Base-by-base conservation (phyloP, 148 eudicot species). In the Camellia sinensis region DNA sequence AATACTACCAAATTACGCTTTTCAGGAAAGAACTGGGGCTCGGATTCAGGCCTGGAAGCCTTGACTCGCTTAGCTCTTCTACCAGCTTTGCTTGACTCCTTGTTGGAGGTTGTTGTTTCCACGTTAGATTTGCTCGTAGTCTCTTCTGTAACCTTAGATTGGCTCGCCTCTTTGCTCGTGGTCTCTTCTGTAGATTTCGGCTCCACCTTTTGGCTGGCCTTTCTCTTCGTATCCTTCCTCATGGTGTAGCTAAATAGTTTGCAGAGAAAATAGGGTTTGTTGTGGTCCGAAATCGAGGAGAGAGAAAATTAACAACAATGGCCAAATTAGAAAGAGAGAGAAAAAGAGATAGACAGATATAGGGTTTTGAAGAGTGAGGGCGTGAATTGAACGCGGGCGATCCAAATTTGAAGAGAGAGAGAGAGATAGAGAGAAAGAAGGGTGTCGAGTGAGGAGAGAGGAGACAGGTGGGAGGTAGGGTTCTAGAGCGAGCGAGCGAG, bases 1-100 rank as follows among this genome's bases (percentile, higher is more conserved):
- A 60, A 37, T 3, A 19, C 17, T 88, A 94, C 98, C 97, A 94
- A 79, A 87, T 92, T 91, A 22, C 98, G 94, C 89, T 87, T 80
- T 44, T 94, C 98, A 3, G 82, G 78, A 67, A 94, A 94, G 84
- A 79, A 94, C 89, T 89, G 89, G 6, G 94, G 87, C 76, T 88
- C 90, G 8, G 84, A 40, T 65, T 87, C 82, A 64, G 95, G 90
- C 82, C 85, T 88, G 2, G 81, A 48, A 44, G 66, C 75, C 67
- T 83, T 93, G 18, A 82, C 74, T 22, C 83, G 79, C 78, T 79
- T 89, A 17, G 83, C 61, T 78, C 81, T 86, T 12, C 46, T 71
- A n/a, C 48, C 79, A 21, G 71, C 82, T 41, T 76, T 84, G 60
- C 78, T 76, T 14, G 43, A 4, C 59, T 59, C 50, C 6, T 53